Base-by-base conservation (phyloP, 306 rosid genomes). In the Trifolium pratense region DNA sequence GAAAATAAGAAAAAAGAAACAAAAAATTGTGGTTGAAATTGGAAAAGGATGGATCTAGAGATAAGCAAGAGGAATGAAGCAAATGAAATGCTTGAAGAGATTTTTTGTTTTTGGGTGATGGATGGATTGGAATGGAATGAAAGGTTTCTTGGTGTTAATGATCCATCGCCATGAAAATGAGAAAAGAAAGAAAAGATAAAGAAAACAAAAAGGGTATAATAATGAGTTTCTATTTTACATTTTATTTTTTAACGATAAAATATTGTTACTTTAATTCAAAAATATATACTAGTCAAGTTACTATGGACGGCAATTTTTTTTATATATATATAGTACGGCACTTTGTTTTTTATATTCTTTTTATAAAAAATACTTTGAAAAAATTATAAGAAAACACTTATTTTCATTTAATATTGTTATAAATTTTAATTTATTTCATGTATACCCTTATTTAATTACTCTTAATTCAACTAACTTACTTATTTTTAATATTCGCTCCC, bases 101-200 rank as follows among this genome's bases (percentile, higher is more conserved):
- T 48, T 12, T 57, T 26, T 14, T 14, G 14, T 29, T 29, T 29
- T 29, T 29, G 32, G 53, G 56, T 40, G 20, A 64, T 15, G 48
- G 36, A 34, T 32, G 46, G 14, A 62, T 5, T 56, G 36, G 9
- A 23, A 23, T 1, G 32, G 26, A 53, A 70, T 29, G 49, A 18
- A 80, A 76, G 51, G 17, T 36, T 67, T 76, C 32, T 49, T 71
- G 26, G 63, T 42, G 74, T 10, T 32, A 42, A n/a, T 55, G 72
- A 70, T 81, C 73, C 74, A 84, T 61, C 83, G 66, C 77, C 74
- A 69, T 78, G 71, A 76, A 80, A 60, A 32, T 40, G 71, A 77
- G 73, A 68, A 75, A 75, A 32, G 37, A 14, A 69, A 63, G 9
- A 39, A 18, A 17, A 72, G n/a, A 16, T 7, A 13, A 25, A 9